These are phyloP conservation scores for Fusarium pseudograminearum DNA, from an alignment of 2,329 filamentous ascomycete species.

Conservation along the genomic window DNA sequence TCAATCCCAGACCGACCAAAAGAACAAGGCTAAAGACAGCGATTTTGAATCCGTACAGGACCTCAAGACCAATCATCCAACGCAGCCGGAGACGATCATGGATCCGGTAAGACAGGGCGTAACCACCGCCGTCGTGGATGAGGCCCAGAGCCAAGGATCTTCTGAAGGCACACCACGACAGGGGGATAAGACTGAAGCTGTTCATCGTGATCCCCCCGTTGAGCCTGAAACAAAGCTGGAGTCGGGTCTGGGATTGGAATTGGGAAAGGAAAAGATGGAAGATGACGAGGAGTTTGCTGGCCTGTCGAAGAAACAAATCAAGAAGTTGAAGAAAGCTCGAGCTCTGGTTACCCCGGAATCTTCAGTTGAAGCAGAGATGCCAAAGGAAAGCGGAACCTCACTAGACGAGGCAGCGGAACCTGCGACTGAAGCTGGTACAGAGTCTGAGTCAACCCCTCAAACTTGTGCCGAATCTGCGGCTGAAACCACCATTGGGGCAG, in stretches of 20 bases:
- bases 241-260: slow-evolving; percentile 33
- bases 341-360: slow-evolving; percentile 37
- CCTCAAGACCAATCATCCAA: slow-evolving; percentile 42
- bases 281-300: slow-evolving; percentile 43
- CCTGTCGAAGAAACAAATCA: slow-evolving; percentile 47
- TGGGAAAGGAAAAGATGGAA: slow-evolving; percentile 38
- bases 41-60: slow-evolving; percentile 49
- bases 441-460: slow-evolving; percentile 31
- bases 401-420: slow-evolving; percentile 28
- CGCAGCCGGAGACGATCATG: slow-evolving; percentile 43
- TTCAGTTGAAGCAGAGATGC: slow-evolving; percentile 31
- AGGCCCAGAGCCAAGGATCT: slow-evolving; percentile 35
- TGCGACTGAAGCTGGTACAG: slow-evolving; percentile 37
- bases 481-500: slow-evolving; percentile 23
- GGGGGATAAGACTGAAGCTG: slow-evolving; percentile 35
- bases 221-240: slow-evolving; percentile 37
- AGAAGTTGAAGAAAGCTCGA: slow-evolving; percentile 44
- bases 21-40: slow-evolving; percentile 52
- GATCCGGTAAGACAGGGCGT: slow-evolving; percentile 46
- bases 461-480: slow-evolving; percentile 23
- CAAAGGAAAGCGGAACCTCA: slow-evolving; percentile 33
- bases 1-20: slow-evolving; percentile 51
- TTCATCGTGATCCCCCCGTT: slow-evolving; percentile 32
- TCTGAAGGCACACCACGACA: slow-evolving; percentile 32
- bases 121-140: slow-evolving; percentile 43